These are phyloP conservation scores for Phyllosticta capitalensis DNA, from an alignment of 2,329 filamentous ascomycete genomes.

Conservation along the genomic window DNA sequence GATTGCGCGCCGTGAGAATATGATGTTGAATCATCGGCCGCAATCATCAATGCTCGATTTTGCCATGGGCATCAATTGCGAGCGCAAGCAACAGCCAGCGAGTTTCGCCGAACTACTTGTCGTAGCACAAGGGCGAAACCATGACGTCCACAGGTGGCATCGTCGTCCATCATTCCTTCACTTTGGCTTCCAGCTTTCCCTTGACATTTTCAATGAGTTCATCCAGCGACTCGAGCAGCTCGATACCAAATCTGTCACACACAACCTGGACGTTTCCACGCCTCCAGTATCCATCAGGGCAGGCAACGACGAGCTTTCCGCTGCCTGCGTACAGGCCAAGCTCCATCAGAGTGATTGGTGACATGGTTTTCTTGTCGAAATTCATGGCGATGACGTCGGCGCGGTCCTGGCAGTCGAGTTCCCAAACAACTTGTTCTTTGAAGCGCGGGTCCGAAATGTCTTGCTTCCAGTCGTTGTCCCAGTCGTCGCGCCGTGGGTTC, in stretches of 20 bases:
- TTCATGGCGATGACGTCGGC: conserved; percentile 49
- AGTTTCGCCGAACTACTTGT: too few species aligned
- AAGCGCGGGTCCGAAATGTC: conserved; percentile 37
- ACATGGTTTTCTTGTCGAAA: conserved; percentile 43
- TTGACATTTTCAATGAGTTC: conserved; percentile 30
- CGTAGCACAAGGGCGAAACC: too few species aligned
- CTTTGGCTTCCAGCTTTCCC: neutral
- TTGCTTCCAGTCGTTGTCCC: conserved; percentile 46
- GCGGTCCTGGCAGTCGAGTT: conserved; percentile 46
- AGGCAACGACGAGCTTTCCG: conserved; percentile 45
- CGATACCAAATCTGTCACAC: conserved; percentile 40
- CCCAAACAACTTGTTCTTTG: conserved; percentile 50
- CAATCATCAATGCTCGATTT: too few species aligned
- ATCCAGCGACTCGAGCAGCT: conserved; percentile 34
- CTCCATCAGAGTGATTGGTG: conserved; percentile 52
- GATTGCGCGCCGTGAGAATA: neutral
- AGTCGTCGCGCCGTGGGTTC: conserved; percentile 48
- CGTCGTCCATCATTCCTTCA: neutral
- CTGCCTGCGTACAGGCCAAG: conserved; percentile 44
- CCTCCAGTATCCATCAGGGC: conserved; percentile 44
- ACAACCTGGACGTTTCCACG: conserved; percentile 53
- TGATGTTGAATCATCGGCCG: too few species aligned
- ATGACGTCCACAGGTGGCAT: neutral
- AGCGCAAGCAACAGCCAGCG: too few species aligned
- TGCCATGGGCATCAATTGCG: too few species aligned